Evolutionary conservation across 2,329 filamentous ascomycete species (phyloP), one percentile per base, ranked within the genome.

Genomic region (Plenodomus tracheiphilus): DNA sequence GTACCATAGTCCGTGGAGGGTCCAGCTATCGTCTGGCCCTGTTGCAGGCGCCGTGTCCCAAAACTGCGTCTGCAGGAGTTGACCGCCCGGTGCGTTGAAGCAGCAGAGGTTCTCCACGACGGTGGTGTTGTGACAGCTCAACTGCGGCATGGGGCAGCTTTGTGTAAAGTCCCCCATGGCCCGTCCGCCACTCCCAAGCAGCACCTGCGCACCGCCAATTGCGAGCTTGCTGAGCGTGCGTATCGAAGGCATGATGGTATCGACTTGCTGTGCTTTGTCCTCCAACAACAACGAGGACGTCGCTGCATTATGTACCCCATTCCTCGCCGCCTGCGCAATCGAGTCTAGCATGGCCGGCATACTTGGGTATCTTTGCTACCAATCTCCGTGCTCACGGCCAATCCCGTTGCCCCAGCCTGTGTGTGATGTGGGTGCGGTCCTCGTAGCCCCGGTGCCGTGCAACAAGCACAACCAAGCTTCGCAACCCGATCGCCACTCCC

Each of bases 41-140:
- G 83, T 81, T 1, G 79, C 74, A 1, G 86, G 86, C 49, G 80
- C 67, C 0, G 83, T 81, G 64, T 91, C 87, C 88, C 88, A 91
- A 73, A 91, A 91, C 61, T 91, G 88, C 2, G 88, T 91, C 69
- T 84, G 82, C 4, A 91, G 78, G 38, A 91, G 74, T 53, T 88
- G 82, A 7, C 88, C 88, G 3, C 86, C 84, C 0, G 87, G 87
- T 18, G 82, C 78, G 63, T 88, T 88, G 75, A 90, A 88, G 73
- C 88, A 91, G 75, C 88, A 91, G 6, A 85, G 81, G 62, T 91
- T 78, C 42, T 78, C 68, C n/a, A 82, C 79, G 7, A 73, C 71
- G 2, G 83, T 83, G 5, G 79, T 81, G 63, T 85, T 85, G 48
- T 85, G 81, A 64, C 87, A 90, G 60, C 84, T 87, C 43, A 86